Evolutionary conservation across 306 rosid genomes (phyloP).

Genomic region (Trifolium dubium): DNA sequence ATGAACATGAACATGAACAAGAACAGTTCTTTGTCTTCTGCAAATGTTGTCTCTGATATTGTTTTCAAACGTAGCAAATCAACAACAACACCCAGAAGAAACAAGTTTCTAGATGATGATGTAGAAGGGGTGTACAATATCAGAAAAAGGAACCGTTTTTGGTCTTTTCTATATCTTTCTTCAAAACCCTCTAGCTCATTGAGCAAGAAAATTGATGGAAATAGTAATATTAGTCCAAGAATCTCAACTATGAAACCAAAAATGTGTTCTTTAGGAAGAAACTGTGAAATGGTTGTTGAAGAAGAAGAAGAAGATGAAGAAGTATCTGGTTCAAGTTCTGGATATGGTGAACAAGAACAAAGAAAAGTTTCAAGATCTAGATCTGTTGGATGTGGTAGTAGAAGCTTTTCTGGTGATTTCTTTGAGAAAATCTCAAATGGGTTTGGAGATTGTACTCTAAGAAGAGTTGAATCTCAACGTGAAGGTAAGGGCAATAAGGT

Average conservation of each 20-base stretch:
- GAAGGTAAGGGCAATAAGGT: slow-evolving; percentile 67
- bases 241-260: slow-evolving; percentile 28
- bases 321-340: slow-evolving; percentile 53
- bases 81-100: slow-evolving; percentile 58
- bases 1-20: too few species aligned
- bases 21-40: slow-evolving; percentile 5
- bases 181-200: slow-evolving; percentile 40
- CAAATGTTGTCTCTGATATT: slow-evolving; percentile 43
- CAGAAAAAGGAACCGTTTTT: slow-evolving; percentile 65
- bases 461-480: slow-evolving; percentile 74
- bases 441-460: slow-evolving; percentile 82
- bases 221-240: slow-evolving; percentile 14
- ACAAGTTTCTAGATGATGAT: slow-evolving; percentile 15
- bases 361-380: slow-evolving; percentile 89
- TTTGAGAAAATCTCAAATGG: slow-evolving; percentile 95
- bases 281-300: slow-evolving; percentile 38
- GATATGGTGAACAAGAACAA: slow-evolving; percentile 68
- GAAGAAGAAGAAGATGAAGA: slow-evolving; percentile 52
- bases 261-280: slow-evolving; percentile 37
- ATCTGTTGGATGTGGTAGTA: slow-evolving; percentile 95
- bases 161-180: slow-evolving; percentile 81
- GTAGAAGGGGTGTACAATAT: slow-evolving; percentile 38
- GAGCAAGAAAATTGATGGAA: slow-evolving; percentile 26
- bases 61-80: slow-evolving; percentile 82
- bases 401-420: slow-evolving; percentile 94